phyloP scores from a whole-genome alignment of 345 rosid genomes.

The Sapria himalayana region DNA sequence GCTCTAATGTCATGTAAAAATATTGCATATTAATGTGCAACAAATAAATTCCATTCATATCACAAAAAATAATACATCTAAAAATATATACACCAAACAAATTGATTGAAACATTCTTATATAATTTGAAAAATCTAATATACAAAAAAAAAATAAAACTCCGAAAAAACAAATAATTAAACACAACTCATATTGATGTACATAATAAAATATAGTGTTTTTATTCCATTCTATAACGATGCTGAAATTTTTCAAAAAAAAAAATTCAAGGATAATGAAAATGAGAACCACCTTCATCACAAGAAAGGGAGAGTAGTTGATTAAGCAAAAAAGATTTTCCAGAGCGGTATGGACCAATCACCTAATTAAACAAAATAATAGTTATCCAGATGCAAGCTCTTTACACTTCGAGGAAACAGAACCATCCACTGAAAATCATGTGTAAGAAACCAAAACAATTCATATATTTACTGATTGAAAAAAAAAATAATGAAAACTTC shows the following conservation, averaged over 20 bases:
- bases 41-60: too few species aligned
- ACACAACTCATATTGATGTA: constrained; percentile 7
- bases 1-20: too few species aligned
- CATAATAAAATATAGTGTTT: not conserved
- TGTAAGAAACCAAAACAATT: not conserved
- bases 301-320: constrained; percentile 97
- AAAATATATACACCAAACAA: too few species aligned
- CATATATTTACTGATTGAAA: not conserved
- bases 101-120: too few species aligned
- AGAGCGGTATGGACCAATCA: constrained; percentile 96
- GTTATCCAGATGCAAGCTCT: constrained; percentile 6
- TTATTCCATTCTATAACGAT: too few species aligned
- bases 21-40: too few species aligned
- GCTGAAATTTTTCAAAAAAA: not conserved
- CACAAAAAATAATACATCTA: too few species aligned
- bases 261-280: constrained; percentile 3
- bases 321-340: constrained; percentile 96
- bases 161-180: constrained; percentile 3
- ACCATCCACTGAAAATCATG: not conserved
- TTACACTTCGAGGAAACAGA: not conserved
- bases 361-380: constrained; percentile 32
- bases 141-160: constrained; percentile 4
- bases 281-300: constrained; percentile 59
- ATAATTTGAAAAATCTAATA: too few species aligned
- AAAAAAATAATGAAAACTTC: not conserved